Evolutionary conservation across 345 rosid genomes (phyloP), one percentile per base, ranked within the genome.

Genomic region (Citrus glauca): DNA sequence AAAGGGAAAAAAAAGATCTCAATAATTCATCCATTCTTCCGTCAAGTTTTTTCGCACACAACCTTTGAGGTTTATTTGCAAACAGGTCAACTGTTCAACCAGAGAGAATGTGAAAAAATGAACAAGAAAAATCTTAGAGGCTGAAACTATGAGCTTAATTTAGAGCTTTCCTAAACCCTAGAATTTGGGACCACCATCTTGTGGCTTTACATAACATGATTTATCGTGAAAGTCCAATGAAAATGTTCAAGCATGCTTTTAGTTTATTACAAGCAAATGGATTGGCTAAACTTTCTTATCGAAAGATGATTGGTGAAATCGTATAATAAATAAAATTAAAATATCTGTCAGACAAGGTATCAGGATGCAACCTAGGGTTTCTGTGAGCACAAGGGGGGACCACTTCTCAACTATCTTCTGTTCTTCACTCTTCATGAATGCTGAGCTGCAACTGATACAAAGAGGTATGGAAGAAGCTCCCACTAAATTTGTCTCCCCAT

Each of bases 351-450:
- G 61, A 77, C 53, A 74, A 68, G 86, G 85, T 70, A 84, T 73
- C 75, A 71, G 63, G 59, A 78, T 38, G 69, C 82, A 77, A 30
- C 79, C 84, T 74, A 81, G 84, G 83, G 86, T 71, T 81, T 79
- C 77, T 45, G 35, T 32, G 25, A 72, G 60, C 66, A 61, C 59
- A 37, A 42, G 17, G 70, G 89, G 91, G 96, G 96, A 91, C 96
- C 93, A 91, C 96, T 88, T 84, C 77, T 86, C 92, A 91, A 89
- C 92, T 82, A 88, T 85, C 79, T 62, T 66, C 67, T 85, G 79
- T 84, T 71, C 24, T 68, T 62, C 75, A 77, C 61, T 63, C 28
- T 40, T 57, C 59, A 76, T 73, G 86, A 81, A 76, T 74, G 71
- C 56, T 69, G 50, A 74, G 35, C 32, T 27, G 74, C 45, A 37